Percentiles rank a stretch among this genome's conserved stretches.
These are phyloP conservation scores for Geosiphon pyriformis DNA, from an alignment of 192 early-diverging fungal genomes.

Conservation along the genomic window DNA sequence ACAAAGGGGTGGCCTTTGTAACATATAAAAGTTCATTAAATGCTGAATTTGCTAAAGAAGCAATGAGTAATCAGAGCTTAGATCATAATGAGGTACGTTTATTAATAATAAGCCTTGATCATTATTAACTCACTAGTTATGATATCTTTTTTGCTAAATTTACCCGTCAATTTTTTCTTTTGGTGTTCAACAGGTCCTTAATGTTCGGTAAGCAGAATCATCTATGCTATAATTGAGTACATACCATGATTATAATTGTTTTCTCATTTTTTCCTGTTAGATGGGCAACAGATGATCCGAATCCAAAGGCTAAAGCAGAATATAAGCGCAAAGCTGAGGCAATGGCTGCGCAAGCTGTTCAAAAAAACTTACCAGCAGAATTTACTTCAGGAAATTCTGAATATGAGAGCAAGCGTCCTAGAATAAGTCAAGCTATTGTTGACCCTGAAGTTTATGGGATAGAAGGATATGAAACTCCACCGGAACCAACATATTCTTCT, in stretches of 20 bases:
- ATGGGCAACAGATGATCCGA: conserved; percentile 83
- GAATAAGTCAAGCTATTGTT: not conserved
- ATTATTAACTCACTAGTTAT: not conserved
- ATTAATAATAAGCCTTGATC: not conserved
- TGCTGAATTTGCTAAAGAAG: conserved; percentile 88
- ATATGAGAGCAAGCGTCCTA: conserved; percentile 3
- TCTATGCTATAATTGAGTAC: not conserved
- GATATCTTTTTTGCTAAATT: not conserved
- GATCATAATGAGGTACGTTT: conserved; percentile 65
- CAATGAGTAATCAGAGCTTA: conserved; percentile 76
- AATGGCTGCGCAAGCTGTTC: conserved; percentile 48
- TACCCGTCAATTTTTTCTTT: not conserved
- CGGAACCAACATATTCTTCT: conserved; percentile 3
- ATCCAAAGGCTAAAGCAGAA: conserved; percentile 48
- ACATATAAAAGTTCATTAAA: conserved; percentile 61
- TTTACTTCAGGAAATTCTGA: conserved; percentile 23
- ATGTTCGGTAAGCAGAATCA: conserved; percentile 28
- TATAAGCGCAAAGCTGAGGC: conserved; percentile 57
- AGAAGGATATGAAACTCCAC: conserved; percentile 18
- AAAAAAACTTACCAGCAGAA: conserved; percentile 51
- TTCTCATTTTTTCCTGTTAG: conserved; percentile 36
- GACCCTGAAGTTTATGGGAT: conserved; percentile 22
- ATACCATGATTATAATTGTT: not conserved
- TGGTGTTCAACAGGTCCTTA: conserved; percentile 19
- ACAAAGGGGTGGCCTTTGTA: conserved; percentile 79